These are phyloP conservation scores for Lichtheimia ornata DNA, from an alignment of 371 early-diverging fungal species.

Conservation along the genomic window DNA sequence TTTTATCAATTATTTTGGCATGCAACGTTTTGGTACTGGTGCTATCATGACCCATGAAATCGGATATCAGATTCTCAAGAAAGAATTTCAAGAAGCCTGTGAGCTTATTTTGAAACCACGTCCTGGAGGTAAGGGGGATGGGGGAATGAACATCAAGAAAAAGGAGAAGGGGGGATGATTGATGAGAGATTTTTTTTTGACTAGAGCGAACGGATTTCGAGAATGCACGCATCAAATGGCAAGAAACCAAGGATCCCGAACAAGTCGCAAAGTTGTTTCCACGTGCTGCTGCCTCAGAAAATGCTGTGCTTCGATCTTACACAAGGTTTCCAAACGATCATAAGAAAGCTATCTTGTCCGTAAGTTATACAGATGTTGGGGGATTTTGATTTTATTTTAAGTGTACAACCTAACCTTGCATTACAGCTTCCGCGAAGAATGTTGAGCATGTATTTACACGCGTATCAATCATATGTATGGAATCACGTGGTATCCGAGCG, in stretches of 20 bases:
- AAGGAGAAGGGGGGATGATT: no score
- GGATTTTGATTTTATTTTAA: background rate
- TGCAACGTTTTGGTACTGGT: slow-evolving; percentile 98
- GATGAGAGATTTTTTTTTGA: no score
- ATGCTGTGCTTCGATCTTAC: slow-evolving; percentile 60
- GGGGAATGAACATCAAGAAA: no score
- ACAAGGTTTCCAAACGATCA: slow-evolving; percentile 46
- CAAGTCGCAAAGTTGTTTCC: slow-evolving; percentile 73
- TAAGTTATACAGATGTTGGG: slow-evolving; percentile 25
- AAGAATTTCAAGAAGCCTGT: slow-evolving; percentile 76
- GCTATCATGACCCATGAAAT: slow-evolving; percentile 83
- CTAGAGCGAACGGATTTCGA: slow-evolving; percentile 60
- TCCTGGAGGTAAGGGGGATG: slow-evolving; percentile 49
- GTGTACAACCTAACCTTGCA: background rate
- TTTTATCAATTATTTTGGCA: slow-evolving; percentile 98
- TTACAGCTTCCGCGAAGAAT: slow-evolving; percentile 81
- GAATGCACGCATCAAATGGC: slow-evolving; percentile 74
- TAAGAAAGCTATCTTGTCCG: slow-evolving; percentile 65
- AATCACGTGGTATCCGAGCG: slow-evolving; percentile 87
- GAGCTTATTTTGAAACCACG: slow-evolving; percentile 83
- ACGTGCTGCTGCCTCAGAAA: slow-evolving; percentile 71
- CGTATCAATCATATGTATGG: slow-evolving; percentile 97
- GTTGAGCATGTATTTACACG: slow-evolving; percentile 93
- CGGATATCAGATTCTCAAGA: slow-evolving; percentile 81
- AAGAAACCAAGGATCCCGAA: slow-evolving; percentile 60